A percentile compares a stretch with the other conserved stretches of the same genome.
phyloP scores from a whole-genome alignment of 1,139 yeast genomes.

The Diutina sp. region DNA sequence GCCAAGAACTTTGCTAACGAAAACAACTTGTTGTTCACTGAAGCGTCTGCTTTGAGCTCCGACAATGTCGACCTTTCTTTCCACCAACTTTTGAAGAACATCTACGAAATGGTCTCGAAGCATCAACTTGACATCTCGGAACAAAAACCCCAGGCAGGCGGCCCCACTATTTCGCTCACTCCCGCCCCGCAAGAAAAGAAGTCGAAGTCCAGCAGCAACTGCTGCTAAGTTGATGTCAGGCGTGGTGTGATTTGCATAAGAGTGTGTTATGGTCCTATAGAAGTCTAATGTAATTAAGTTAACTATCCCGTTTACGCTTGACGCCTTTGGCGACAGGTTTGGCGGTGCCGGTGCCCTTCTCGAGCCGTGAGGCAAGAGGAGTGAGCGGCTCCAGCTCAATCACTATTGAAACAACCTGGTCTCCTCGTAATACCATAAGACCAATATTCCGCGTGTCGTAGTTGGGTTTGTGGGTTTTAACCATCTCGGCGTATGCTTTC shows the following conservation, averaged over 20 bases:
- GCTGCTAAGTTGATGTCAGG: constrained; percentile 32
- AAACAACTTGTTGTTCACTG: constrained; percentile 83
- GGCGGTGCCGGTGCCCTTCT: constrained; percentile 32
- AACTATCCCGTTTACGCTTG: background rate
- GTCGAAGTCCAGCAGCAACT: constrained; percentile 47
- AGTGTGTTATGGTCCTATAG: background rate
- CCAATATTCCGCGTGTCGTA: constrained; percentile 71
- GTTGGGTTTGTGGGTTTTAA: constrained; percentile 9
- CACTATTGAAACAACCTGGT: constrained; percentile 70
- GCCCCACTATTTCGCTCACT: constrained; percentile 86
- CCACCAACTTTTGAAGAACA: constrained; percentile 82
- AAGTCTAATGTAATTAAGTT: constrained; percentile 1
- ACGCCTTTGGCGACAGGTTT: constrained; percentile 8
- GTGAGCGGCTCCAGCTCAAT: constrained; percentile 70
- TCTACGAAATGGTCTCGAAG: constrained; percentile 83
- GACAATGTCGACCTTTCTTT: constrained; percentile 93
- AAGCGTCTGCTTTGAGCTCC: constrained; percentile 92
- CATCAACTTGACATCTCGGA: constrained; percentile 73
- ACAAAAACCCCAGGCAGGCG: constrained; percentile 27
- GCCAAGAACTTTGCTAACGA: constrained; percentile 93
- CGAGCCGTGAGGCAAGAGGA: constrained; percentile 28
- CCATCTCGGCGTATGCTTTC: constrained; percentile 33
- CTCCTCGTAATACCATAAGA: constrained; percentile 76
- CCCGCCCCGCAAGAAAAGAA: constrained; percentile 82
- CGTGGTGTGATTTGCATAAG: background rate